These are phyloP conservation scores for Metschnikowia cubensis DNA, from an alignment of 805 yeast species.

Conservation along the genomic window DNA sequence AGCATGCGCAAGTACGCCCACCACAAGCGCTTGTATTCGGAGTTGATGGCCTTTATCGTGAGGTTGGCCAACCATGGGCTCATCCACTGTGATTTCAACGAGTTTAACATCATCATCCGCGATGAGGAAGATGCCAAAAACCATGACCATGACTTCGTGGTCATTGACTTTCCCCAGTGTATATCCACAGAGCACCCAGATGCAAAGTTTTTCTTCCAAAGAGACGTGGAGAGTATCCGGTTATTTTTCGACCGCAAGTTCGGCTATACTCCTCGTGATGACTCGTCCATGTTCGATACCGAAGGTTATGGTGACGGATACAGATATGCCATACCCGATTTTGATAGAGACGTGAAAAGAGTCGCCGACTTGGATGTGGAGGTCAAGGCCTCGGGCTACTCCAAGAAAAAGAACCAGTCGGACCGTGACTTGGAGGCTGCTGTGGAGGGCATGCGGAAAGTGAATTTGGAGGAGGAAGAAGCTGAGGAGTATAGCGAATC, in stretches of 20 bases:
- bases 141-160: slow-evolving; percentile 69
- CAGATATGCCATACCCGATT: slow-evolving; percentile 72
- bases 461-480: slow-evolving; percentile 24
- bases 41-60: slow-evolving; percentile 83
- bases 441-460: slow-evolving; percentile 59
- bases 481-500: slow-evolving; percentile 40
- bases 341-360: slow-evolving; percentile 71
- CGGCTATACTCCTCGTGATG: slow-evolving; percentile 65
- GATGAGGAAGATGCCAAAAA: slow-evolving; percentile 50
- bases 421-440: slow-evolving; percentile 73
- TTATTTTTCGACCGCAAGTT: slow-evolving; percentile 77
- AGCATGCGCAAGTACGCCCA: slow-evolving; percentile 67
- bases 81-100: slow-evolving; percentile 97
- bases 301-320: slow-evolving; percentile 82
- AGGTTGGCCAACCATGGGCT: slow-evolving; percentile 81
- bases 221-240: slow-evolving; percentile 90
- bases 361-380: slow-evolving; percentile 70
- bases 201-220: slow-evolving; percentile 79
- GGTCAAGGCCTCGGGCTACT: slow-evolving; percentile 88
- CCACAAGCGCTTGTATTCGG: slow-evolving; percentile 70
- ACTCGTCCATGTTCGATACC: slow-evolving; percentile 66
- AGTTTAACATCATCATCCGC: slow-evolving; percentile 86
- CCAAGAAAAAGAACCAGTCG: slow-evolving; percentile 38
- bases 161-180: slow-evolving; percentile 98
- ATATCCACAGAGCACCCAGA: slow-evolving; percentile 87